Percentiles rank a stretch among this genome's conserved stretches.
Conservation (phyloP, 2,329 filamentous ascomycete species). For the Nigrospora oryzae region DNA sequence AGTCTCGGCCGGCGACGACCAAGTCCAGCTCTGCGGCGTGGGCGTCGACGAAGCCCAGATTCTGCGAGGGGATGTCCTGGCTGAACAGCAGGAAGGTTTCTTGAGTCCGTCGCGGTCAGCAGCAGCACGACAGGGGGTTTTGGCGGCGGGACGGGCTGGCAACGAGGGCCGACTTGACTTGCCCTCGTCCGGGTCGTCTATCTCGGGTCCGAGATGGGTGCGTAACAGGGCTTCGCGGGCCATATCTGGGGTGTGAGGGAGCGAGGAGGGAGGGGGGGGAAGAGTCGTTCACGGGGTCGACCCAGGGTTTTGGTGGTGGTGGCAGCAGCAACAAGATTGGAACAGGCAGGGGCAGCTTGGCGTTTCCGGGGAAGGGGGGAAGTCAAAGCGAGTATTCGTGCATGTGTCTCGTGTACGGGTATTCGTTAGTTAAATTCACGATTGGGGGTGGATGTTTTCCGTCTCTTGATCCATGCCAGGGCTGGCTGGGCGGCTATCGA, state of each 20-base stretch:
- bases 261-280: not conserved
- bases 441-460: no score
- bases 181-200: slow-evolving; percentile 43
- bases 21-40: slow-evolving; percentile 58
- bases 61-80: slow-evolving; percentile 61
- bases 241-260: not conserved
- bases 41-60: slow-evolving; percentile 79
- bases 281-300: no score
- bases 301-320: no score
- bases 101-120: slow-evolving; percentile 23
- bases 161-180: slow-evolving; percentile 3
- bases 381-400: no score
- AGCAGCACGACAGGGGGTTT: not conserved
- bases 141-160: slow-evolving; percentile 2
- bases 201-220: slow-evolving; percentile 27
- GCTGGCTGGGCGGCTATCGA: no score
- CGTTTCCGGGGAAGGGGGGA: no score
- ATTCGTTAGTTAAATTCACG: no score
- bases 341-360: no score
- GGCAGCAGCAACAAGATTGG: no score
- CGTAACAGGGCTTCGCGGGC: not conserved
- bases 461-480: no score
- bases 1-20: slow-evolving; percentile 59
- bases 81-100: slow-evolving; percentile 87
- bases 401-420: no score